Evolutionary conservation across 2,329 filamentous ascomycete species (phyloP).

Genomic region (Mollisiaceae sp.): DNA sequence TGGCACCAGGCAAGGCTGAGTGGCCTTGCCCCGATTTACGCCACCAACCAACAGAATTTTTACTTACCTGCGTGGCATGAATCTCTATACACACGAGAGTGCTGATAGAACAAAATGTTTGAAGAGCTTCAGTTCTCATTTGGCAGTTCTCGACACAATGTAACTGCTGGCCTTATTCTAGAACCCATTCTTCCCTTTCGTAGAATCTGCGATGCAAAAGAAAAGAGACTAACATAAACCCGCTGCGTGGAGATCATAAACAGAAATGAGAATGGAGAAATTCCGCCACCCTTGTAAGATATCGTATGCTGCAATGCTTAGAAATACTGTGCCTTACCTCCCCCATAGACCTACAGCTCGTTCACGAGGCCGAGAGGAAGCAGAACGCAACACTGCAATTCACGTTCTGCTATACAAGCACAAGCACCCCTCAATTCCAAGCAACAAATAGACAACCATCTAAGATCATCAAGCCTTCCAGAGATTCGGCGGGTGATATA

Average conservation of each 20-base stretch:
- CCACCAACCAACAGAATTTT: background rate
- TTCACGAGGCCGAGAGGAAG: conserved; percentile 25
- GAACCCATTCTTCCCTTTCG: conserved; percentile 31
- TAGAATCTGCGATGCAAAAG: conserved; percentile 40
- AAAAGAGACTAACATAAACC: conserved; percentile 34
- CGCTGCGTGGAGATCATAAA: conserved; percentile 42
- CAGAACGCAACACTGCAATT: conserved; percentile 28
- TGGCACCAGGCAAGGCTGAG: conserved; percentile 12
- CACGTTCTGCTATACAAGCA: conserved; percentile 29
- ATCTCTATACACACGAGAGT: background rate
- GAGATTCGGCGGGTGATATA: conserved; percentile 11
- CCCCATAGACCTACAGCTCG: conserved; percentile 6
- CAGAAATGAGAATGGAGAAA: conserved; percentile 31
- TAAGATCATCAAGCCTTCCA: conserved; percentile 30
- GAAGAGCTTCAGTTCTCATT: conserved; percentile 35
- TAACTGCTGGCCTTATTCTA: conserved; percentile 37
- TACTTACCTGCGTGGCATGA: background rate
- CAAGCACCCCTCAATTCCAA: conserved; percentile 33
- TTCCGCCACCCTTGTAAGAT: conserved; percentile 19
- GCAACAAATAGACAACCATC: conserved; percentile 30
- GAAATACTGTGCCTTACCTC: conserved; percentile 9
- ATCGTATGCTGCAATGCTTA: conserved; percentile 21
- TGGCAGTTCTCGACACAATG: conserved; percentile 37
- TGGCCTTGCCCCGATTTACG: background rate
- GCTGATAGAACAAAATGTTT: background rate